Evolutionary conservation across 306 rosid genomes (phyloP).

Genomic region (Pterocarpus macrocarpus): DNA sequence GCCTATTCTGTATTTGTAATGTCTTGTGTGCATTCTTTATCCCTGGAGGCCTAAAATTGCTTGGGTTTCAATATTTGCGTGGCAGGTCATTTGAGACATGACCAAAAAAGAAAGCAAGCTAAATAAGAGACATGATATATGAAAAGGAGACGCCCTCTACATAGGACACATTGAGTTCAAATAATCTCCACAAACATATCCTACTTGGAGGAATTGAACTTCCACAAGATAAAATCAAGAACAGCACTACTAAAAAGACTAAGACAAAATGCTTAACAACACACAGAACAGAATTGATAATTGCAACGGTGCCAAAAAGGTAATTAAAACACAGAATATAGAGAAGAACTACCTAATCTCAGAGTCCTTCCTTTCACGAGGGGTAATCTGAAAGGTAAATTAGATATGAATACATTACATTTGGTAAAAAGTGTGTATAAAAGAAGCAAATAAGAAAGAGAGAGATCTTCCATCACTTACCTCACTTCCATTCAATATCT

Average conservation of each 20-base stretch:
- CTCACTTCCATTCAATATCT: constrained; percentile 90
- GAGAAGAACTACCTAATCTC: constrained; percentile 80
- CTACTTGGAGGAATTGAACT: neutral
- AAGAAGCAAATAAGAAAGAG: constrained; percentile 24
- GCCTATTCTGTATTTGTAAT: neutral
- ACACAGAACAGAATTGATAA: constrained; percentile 11
- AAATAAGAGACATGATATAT: neutral
- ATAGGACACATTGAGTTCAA: too few relatives aligned
- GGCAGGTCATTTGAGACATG: constrained; percentile 9
- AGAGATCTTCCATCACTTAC: constrained; percentile 53
- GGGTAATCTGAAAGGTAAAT: constrained; percentile 65
- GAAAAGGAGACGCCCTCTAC: constrained; percentile 1
- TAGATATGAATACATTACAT: constrained; percentile 33
- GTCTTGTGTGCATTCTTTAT: neutral
- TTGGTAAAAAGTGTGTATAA: constrained; percentile 7
- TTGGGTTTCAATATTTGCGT: too few relatives aligned
- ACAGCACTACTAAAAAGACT: constrained; percentile 5
- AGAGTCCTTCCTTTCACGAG: constrained; percentile 94
- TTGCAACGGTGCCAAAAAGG: neutral
- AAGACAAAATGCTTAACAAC: constrained; percentile 19
- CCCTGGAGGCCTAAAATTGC: neutral
- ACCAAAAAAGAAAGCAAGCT: neutral
- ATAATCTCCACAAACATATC: neutral
- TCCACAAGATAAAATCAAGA: constrained; percentile 20
- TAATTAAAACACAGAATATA: constrained; percentile 8